Percentiles rank a stretch among this genome's conserved stretches.
phyloP scores from a whole-genome alignment of 768 basidiomycete species.

The Kwoniella dendrophila region DNA sequence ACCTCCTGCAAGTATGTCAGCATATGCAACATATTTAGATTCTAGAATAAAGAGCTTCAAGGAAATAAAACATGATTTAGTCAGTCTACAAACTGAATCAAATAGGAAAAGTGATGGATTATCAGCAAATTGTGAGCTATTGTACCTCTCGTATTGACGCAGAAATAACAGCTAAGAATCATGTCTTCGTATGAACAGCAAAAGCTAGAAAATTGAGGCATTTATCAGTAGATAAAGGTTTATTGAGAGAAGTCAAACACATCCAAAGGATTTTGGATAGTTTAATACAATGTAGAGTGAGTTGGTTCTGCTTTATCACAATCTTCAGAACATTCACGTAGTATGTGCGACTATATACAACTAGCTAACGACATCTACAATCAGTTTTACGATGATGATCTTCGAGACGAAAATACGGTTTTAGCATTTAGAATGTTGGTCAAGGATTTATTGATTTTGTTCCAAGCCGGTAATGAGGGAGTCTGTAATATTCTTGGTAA shows the following conservation, averaged over 20 bases:
- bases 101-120: constrained; percentile 63
- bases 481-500: constrained; percentile 64
- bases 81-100: constrained; percentile 87
- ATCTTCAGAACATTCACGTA: too few species aligned
- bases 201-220: constrained; percentile 71
- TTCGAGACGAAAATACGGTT: constrained; percentile 87
- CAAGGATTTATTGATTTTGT: constrained; percentile 91
- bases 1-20: constrained; percentile 79
- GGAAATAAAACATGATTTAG: constrained; percentile 89
- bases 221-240: constrained; percentile 94
- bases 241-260: constrained; percentile 84
- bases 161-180: neutral
- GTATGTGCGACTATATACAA: too few species aligned
- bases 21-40: constrained; percentile 87
- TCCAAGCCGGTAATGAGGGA: constrained; percentile 95
- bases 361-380: neutral
- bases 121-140: constrained; percentile 39
- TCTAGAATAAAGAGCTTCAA: constrained; percentile 82
- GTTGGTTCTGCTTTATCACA: constrained; percentile 51
- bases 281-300: constrained; percentile 81
- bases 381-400: constrained; percentile 90
- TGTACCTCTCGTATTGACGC: neutral
- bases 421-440: constrained; percentile 89
- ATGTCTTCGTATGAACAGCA: constrained; percentile 26
- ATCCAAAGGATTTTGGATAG: constrained; percentile 89